A percentile compares a stretch with the other conserved stretches of the same genome.
Conservation (phyloP, 768 basidiomycete species). For the Termitomyces eurrhizus region DNA sequence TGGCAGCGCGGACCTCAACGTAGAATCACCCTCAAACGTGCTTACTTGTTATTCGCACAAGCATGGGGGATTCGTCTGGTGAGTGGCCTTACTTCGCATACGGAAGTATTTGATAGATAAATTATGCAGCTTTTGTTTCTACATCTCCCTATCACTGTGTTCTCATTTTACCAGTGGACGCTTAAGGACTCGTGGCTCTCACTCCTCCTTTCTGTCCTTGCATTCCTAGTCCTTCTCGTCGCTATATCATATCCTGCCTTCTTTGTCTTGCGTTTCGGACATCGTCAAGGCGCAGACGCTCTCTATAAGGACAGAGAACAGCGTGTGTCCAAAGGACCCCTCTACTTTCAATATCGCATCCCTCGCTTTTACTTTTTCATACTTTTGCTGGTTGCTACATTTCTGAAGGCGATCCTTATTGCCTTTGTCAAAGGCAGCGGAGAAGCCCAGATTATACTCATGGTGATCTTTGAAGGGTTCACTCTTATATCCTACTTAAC, state of each 20-base stretch:
- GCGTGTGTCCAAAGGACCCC: conserved; percentile 46
- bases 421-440: conserved; percentile 60
- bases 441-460: conserved; percentile 62
- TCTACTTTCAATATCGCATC: conserved; percentile 64
- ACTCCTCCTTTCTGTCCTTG: conserved; percentile 70
- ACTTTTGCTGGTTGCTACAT: conserved; percentile 48
- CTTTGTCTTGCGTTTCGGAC: conserved; percentile 44
- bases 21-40: conserved; percentile 17
- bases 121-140: conserved; percentile 53
- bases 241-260: conserved; percentile 48
- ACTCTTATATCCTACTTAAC: conserved; percentile 48
- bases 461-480: conserved; percentile 64
- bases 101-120: background rate
- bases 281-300: conserved; percentile 20
- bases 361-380: conserved; percentile 68
- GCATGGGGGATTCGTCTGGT: conserved; percentile 70
- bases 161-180: conserved; percentile 90
- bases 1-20: conserved; percentile 11
- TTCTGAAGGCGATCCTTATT: conserved; percentile 72
- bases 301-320: conserved; percentile 30
- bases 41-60: conserved; percentile 44
- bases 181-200: conserved; percentile 86
- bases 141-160: conserved; percentile 67
- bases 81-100: conserved; percentile 23
- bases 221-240: conserved; percentile 48